These are phyloP conservation scores for Daedalea quercina DNA, from an alignment of 768 basidiomycete species.

Conservation along the genomic window DNA sequence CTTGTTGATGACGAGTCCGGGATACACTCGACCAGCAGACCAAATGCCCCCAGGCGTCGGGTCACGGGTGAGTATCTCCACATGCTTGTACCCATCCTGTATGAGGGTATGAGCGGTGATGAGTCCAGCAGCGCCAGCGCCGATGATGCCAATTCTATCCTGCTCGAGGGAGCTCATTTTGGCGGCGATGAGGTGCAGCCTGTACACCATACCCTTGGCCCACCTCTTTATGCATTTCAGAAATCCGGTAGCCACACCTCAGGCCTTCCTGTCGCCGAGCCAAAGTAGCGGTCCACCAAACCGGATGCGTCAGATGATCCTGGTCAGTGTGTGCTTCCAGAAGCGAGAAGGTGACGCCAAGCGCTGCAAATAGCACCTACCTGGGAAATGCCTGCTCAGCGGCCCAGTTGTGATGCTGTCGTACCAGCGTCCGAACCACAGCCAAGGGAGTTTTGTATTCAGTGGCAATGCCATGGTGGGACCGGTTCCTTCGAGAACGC, in stretches of 20 bases:
- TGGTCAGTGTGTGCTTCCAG: background rate
- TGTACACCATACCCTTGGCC: background rate
- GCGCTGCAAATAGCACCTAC: background rate
- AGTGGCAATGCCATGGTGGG: too few relatives aligned
- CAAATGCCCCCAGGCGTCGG: slow-evolving; percentile 52
- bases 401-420: background rate
- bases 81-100: slow-evolving; percentile 48
- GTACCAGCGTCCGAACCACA: too few relatives aligned
- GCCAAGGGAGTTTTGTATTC: too few relatives aligned
- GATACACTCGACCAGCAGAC: slow-evolving; percentile 48
- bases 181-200: background rate
- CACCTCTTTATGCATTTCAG: background rate
- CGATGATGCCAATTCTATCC: slow-evolving; percentile 32
- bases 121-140: slow-evolving; percentile 52
- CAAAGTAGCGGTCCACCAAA: too few relatives aligned
- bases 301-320: background rate
- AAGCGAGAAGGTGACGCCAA: background rate
- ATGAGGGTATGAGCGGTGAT: slow-evolving; percentile 51
- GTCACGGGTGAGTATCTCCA: slow-evolving; percentile 55
- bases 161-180: background rate
- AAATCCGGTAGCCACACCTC: background rate
- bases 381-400: background rate
- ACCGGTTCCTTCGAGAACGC: too few relatives aligned
- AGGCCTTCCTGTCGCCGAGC: too few relatives aligned
- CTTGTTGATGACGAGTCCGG: slow-evolving; percentile 58